Base-by-base conservation (phyloP, 192 early-diverging fungal species). In the Powellomyces hirtus region DNA sequence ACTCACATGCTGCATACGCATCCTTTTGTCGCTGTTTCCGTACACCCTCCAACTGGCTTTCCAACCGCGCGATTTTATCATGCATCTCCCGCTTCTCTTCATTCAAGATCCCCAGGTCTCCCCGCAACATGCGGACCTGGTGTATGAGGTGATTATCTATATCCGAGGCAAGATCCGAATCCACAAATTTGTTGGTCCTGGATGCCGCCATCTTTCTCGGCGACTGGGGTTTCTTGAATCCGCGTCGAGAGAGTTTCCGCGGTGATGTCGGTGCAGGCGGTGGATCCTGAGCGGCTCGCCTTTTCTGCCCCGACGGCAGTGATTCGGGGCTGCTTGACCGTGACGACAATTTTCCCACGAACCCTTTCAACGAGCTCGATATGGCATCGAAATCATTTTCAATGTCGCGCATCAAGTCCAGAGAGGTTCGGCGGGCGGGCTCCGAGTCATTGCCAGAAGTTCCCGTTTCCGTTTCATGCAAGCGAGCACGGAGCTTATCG, bases 101-200 rank as follows among this genome's bases (percentile, higher is more conserved):
- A 20, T 69, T 55, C 44, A 56, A 11, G 1, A 38, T 33, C 7
- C 38, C 53, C 36, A 77, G 55, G 16, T 68, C 34, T 18, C 64
- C 55, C 46, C 69, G 72, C 60, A 77, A 51, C 5, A 11, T 44
- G 11, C 76, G 65, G 31, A 52, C 60, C 33, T 75, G 76, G 14
- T 65, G 36, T 0, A 77, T 31, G 10, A 77, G 33, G 33, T 34
- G 38, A 45, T 62, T 66, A 40, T 76, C 75, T 36, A 76, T 72
- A 10, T 72, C 75, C 14, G 69, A 29, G 13, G 75, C 69, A 16
- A 76, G 53, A 16, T 38, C 59, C 24, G 59, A 14, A 49, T 76
- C 75, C 7, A 75, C 42, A 30, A 71, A 63, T 59, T 51, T 42
- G 53, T 56, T 56, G 2, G 53, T 27, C 2, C 53, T 16, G 40